Evolutionary conservation across 805 yeast species (phyloP).

Genomic region (Teunomyces stri): DNA sequence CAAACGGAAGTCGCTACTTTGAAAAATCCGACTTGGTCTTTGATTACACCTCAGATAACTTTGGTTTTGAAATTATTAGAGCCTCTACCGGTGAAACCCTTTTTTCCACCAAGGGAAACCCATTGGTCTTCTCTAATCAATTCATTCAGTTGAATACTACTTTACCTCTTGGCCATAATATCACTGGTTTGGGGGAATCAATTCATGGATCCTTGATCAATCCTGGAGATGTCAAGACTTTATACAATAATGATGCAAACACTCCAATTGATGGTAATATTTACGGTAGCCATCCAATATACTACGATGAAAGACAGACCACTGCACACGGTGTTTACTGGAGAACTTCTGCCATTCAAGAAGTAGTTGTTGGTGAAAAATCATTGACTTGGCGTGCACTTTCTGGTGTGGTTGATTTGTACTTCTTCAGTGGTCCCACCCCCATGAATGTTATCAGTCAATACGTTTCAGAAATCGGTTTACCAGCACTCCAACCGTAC

Average conservation of each 20-base stretch:
- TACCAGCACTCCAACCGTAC: constrained; percentile 25
- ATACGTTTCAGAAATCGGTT: constrained; percentile 19
- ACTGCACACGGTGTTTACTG: constrained; percentile 30
- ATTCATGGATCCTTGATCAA: constrained; percentile 23
- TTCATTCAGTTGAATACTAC: constrained; percentile 28
- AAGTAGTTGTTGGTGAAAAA: constrained; percentile 23
- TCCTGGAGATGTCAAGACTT: constrained; percentile 27
- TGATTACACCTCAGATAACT: constrained; percentile 9
- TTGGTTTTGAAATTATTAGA: constrained; percentile 18
- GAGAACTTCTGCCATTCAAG: constrained; percentile 28
- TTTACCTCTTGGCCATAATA: constrained; percentile 22
- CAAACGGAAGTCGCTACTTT: constrained; percentile 8
- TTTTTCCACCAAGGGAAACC: constrained; percentile 27
- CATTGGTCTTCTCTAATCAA: constrained; percentile 30
- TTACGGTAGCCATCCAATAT: constrained; percentile 32
- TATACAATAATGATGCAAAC: constrained; percentile 27
- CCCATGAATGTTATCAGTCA: constrained; percentile 23
- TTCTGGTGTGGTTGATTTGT: constrained; percentile 26
- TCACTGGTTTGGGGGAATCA: constrained; percentile 32
- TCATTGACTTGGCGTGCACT: constrained; percentile 27
- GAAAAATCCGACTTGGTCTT: constrained; percentile 16
- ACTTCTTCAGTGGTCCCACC: constrained; percentile 21
- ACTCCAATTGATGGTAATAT: constrained; percentile 26
- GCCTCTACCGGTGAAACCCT: constrained; percentile 20
- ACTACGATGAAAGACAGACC: constrained; percentile 25